These are phyloP conservation scores for Spongospora subterranea DNA, from an alignment of 208 protist genomes.

Conservation along the genomic window DNA sequence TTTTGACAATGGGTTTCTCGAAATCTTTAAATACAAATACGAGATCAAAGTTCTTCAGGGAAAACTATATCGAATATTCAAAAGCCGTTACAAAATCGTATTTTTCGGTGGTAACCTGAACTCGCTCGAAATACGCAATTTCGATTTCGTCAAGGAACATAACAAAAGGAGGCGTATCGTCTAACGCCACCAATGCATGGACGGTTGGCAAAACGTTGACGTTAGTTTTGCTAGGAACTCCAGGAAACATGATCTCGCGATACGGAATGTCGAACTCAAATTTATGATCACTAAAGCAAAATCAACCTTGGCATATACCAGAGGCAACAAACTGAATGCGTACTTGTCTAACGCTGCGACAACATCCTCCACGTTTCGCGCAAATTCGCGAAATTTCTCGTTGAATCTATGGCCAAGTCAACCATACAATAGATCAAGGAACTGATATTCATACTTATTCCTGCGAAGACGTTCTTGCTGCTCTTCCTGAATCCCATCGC, in stretches of 20 bases:
- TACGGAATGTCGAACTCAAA: constrained; percentile 84
- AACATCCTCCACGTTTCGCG: constrained; percentile 28
- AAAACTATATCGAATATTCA: constrained; percentile 87
- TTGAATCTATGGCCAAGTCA: constrained; percentile 31
- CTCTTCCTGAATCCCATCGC: constrained; percentile 11
- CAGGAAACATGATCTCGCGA: constrained; percentile 80
- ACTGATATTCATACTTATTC: neutral
- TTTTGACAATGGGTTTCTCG: constrained; percentile 52
- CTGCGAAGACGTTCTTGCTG: constrained; percentile 5
- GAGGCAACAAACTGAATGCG: neutral
- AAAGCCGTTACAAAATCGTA: constrained; percentile 95
- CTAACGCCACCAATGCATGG: constrained; percentile 78
- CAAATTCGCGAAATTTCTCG: constrained; percentile 56
- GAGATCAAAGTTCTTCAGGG: constrained; percentile 91
- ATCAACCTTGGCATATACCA: neutral
- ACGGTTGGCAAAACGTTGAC: constrained; percentile 79
- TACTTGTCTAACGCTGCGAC: constrained; percentile 22
- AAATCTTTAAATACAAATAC: constrained; percentile 96
- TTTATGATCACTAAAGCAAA: neutral
- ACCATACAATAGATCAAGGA: neutral
- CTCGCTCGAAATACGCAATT: constrained; percentile 90
- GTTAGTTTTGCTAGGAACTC: constrained; percentile 73
- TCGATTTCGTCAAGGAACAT: constrained; percentile 89
- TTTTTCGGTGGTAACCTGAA: constrained; percentile 78
- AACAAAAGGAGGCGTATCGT: constrained; percentile 87